Evolutionary conservation across 345 rosid genomes (phyloP).

Genomic region (Combretum micranthum): DNA sequence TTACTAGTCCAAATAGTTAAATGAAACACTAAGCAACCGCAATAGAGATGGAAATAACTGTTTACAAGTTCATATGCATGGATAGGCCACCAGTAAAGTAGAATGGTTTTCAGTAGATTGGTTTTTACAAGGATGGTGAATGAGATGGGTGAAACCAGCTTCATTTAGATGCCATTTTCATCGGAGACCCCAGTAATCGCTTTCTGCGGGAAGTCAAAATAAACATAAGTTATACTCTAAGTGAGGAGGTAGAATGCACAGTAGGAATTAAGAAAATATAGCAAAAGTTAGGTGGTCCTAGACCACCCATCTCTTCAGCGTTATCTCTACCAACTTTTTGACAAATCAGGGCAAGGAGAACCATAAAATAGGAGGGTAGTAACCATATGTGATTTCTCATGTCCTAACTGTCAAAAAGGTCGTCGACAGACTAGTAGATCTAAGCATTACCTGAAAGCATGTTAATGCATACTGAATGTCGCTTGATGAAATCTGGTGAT

Average conservation of each 20-base stretch:
- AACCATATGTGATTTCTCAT: no score
- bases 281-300: no score
- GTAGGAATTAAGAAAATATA: no score
- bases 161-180: conserved; percentile 28
- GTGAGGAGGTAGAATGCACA: background rate
- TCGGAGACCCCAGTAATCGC: conserved; percentile 21
- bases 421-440: no score
- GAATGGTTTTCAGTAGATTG: conserved; percentile 1
- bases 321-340: no score
- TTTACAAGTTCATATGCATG: background rate
- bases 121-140: background rate
- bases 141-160: background rate
- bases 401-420: no score
- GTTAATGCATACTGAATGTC: conserved; percentile 66
- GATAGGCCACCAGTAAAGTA: background rate
- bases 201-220: conserved; percentile 28
- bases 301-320: no score
- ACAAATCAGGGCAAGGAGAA: no score
- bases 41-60: background rate
- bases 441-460: conserved; percentile 49
- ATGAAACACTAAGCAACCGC: background rate
- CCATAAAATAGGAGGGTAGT: no score
- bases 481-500: conserved; percentile 69
- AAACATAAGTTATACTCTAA: background rate
- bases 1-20: no score